Evolutionary conservation across 345 rosid genomes (phyloP).

Genomic region (Gossypium herbaceum): DNA sequence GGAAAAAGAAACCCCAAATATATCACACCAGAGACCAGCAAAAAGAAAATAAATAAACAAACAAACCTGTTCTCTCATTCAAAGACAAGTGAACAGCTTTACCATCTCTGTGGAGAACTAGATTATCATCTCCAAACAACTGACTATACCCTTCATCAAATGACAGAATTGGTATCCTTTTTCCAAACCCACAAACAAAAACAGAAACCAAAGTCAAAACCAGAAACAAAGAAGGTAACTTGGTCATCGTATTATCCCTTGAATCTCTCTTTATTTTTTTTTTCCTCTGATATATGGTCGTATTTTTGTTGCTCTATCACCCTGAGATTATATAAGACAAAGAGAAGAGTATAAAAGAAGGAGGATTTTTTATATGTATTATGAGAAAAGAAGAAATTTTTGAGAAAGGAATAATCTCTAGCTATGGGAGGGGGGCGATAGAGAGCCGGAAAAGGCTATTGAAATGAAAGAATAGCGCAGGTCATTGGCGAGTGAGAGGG

Average conservation of each 20-base stretch:
- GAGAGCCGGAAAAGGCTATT: constrained; percentile 24
- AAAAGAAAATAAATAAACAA: not conserved
- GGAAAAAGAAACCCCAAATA: not conserved
- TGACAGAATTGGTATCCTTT: constrained; percentile 47
- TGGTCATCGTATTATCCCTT: constrained; percentile 29
- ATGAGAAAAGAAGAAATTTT: not conserved
- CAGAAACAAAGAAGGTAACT: constrained; percentile 26
- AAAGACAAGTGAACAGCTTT: constrained; percentile 74
- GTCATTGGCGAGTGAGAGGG: constrained; percentile 25
- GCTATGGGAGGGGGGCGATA: constrained; percentile 14
- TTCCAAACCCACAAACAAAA: constrained; percentile 52
- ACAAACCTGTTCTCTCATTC: constrained; percentile 84
- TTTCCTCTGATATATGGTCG: not conserved
- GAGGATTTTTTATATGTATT: no score
- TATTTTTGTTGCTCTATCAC: not conserved
- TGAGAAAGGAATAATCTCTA: constrained; percentile 9
- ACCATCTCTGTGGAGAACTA: constrained; percentile 71
- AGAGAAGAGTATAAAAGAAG: not conserved
- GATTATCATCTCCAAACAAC: constrained; percentile 82
- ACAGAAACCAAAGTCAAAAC: constrained; percentile 35
- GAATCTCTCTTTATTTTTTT: not conserved
- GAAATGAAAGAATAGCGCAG: constrained; percentile 11
- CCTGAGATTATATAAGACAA: constrained; percentile 2
- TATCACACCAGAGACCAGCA: not conserved
- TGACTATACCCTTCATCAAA: constrained; percentile 93